Evolutionary conservation across 495 filamentous ascomycete genomes (phyloP).

Genomic region (Mycothermus thermophilus): DNA sequence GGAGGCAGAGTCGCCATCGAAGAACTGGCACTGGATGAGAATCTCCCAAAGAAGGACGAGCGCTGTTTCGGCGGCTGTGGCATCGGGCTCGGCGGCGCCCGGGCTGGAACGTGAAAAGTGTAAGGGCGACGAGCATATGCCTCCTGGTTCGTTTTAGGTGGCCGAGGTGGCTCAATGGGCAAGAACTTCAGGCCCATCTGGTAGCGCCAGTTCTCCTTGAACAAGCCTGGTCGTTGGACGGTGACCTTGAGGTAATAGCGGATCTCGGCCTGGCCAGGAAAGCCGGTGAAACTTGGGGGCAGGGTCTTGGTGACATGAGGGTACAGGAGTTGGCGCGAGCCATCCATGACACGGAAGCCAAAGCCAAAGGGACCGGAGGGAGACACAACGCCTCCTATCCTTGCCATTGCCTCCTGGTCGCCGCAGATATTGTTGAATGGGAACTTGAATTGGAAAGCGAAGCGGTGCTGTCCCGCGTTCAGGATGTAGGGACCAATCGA

Average conservation of each 20-base stretch:
- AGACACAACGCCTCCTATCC: constrained; percentile 29
- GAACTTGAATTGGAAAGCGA: constrained; percentile 84
- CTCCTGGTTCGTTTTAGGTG: constrained; percentile 52
- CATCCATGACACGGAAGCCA: constrained; percentile 39
- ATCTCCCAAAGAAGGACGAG: constrained; percentile 42
- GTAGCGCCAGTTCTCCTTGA: constrained; percentile 69
- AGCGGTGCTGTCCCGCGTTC: constrained; percentile 66
- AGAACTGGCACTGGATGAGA: too few species aligned
- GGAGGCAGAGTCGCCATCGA: too few species aligned
- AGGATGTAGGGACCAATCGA: constrained; percentile 56
- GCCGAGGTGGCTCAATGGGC: constrained; percentile 79
- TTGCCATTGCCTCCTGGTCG: constrained; percentile 32
- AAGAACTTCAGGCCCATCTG: constrained; percentile 60
- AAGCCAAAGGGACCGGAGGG: constrained; percentile 25
- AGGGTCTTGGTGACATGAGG: constrained; percentile 73
- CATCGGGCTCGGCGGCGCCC: too few species aligned
- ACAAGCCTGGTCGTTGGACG: constrained; percentile 64
- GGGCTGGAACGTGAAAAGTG: constrained; percentile 42
- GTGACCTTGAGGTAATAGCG: constrained; percentile 90
- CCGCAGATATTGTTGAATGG: constrained; percentile 85
- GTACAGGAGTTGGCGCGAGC: constrained; percentile 36
- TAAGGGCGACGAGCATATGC: constrained; percentile 72
- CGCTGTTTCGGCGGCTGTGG: constrained; percentile 29
- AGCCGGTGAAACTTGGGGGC: constrained; percentile 72
- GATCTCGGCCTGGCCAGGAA: constrained; percentile 73